Evolutionary conservation across 106 monocot species (phyloP).

Genomic region (Xerophyta viscosa): DNA sequence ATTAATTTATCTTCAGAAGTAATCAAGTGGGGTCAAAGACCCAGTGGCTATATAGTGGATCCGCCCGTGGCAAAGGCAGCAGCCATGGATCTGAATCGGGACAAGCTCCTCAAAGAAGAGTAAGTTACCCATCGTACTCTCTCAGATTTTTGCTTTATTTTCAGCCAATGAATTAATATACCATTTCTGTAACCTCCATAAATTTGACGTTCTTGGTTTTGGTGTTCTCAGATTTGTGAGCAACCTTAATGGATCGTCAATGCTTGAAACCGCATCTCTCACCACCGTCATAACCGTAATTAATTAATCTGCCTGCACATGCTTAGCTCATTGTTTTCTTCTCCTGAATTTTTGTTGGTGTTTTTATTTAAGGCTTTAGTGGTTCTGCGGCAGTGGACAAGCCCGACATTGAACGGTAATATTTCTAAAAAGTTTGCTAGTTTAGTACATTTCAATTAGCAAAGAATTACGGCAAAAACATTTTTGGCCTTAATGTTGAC

Average conservation of each 20-base stretch:
- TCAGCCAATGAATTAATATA: background rate
- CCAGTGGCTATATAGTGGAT: too few relatives aligned
- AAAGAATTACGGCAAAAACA: too few relatives aligned
- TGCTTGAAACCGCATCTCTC: conserved; percentile 80
- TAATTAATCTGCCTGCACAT: background rate
- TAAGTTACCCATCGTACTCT: conserved; percentile 8
- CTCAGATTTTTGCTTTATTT: background rate
- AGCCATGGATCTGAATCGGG: conserved; percentile 51
- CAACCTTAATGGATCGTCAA: conserved; percentile 84
- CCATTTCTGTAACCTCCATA: background rate
- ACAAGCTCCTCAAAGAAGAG: conserved; percentile 65
- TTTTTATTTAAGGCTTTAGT: conserved; percentile 42
- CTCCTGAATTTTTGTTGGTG: background rate
- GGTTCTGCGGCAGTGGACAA: conserved; percentile 58
- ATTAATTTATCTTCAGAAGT: too few relatives aligned
- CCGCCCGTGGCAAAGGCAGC: too few relatives aligned
- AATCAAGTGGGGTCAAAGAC: too few relatives aligned
- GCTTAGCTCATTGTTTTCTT: background rate
- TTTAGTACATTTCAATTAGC: too few relatives aligned
- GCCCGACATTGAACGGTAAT: background rate
- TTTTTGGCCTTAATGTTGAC: too few relatives aligned
- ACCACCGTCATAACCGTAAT: conserved; percentile 71
- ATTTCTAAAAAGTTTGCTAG: too few relatives aligned
- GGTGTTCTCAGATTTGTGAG: conserved; percentile 70
- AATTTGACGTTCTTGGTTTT: background rate